These are phyloP conservation scores for Lepidium didymum DNA, from an alignment of 345 rosid genomes.

Conservation along the genomic window DNA sequence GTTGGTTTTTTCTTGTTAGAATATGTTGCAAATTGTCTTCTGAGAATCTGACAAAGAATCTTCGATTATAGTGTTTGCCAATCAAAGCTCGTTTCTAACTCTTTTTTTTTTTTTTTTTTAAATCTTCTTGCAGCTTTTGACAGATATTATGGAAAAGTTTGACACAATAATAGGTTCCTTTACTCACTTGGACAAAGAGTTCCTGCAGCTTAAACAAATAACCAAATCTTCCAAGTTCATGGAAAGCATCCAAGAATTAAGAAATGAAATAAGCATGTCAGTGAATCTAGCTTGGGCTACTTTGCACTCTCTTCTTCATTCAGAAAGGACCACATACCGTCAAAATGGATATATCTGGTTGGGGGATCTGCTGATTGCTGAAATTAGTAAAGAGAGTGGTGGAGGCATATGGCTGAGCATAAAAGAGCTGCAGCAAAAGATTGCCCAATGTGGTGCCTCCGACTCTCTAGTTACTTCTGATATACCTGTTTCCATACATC, in stretches of 20 bases:
- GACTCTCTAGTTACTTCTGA: constrained; percentile 62
- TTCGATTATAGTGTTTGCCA: not conserved
- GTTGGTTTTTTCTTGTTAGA: constrained; percentile 32
- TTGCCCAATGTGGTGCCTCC: constrained; percentile 59
- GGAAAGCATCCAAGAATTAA: constrained; percentile 42
- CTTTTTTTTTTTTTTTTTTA: not conserved
- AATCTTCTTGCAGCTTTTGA: constrained; percentile 62
- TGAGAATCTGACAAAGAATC: not conserved
- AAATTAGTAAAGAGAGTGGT: constrained; percentile 67
- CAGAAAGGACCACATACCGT: constrained; percentile 68
- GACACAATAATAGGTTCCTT: constrained; percentile 73
- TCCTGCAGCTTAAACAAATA: constrained; percentile 65
- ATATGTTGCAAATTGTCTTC: constrained; percentile 5
- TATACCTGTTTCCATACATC: constrained; percentile 73
- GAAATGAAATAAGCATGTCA: constrained; percentile 43
- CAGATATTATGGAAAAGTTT: constrained; percentile 67
- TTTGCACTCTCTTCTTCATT: constrained; percentile 94
- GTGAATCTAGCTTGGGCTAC: constrained; percentile 78
- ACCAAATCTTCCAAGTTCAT: constrained; percentile 66
- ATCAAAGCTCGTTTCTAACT: constrained; percentile 10
- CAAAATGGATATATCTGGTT: constrained; percentile 94
- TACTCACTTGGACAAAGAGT: constrained; percentile 87
- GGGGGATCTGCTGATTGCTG: constrained; percentile 86
- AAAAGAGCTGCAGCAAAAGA: constrained; percentile 54
- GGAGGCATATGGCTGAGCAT: constrained; percentile 67